Conservation (phyloP, 768 basidiomycete species). For the Chiua virens region DNA sequence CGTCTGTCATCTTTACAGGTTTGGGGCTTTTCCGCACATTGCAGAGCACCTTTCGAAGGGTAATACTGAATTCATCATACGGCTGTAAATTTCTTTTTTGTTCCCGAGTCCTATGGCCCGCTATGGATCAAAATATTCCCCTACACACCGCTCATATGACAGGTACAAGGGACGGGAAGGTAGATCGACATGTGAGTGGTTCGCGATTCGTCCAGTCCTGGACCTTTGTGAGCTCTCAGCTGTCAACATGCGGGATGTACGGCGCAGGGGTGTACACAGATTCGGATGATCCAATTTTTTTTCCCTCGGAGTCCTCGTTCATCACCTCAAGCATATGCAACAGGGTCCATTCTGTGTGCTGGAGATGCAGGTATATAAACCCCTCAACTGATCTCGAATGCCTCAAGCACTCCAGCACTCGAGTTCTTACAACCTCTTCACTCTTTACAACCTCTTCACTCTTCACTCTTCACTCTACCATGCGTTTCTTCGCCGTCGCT, state of each 20-base stretch:
- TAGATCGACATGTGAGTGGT: too few species aligned
- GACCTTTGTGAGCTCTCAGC: too few species aligned
- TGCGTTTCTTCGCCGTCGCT: conserved; percentile 11
- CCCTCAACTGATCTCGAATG: background rate
- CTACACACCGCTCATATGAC: too few species aligned
- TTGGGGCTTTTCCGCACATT: too few species aligned
- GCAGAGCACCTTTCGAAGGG: too few species aligned
- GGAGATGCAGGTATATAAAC: conserved; percentile 12
- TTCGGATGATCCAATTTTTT: background rate
- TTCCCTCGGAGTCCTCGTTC: conserved; percentile 3
- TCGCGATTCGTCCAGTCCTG: too few species aligned
- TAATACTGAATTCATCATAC: too few species aligned
- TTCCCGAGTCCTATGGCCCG: too few species aligned
- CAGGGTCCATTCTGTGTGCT: background rate
- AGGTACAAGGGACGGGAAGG: too few species aligned
- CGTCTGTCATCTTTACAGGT: too few species aligned
- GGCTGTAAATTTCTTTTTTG: too few species aligned
- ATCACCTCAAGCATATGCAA: background rate
- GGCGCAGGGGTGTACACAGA: background rate
- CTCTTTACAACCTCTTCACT: background rate
- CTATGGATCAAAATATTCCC: too few species aligned
- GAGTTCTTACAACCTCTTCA: conserved; percentile 8
- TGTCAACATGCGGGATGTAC: background rate
- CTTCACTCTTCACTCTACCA: background rate
- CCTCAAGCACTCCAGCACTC: conserved; percentile 10